phyloP scores from a whole-genome alignment of 305 asterid genomes.

The Striga hermonthica region DNA sequence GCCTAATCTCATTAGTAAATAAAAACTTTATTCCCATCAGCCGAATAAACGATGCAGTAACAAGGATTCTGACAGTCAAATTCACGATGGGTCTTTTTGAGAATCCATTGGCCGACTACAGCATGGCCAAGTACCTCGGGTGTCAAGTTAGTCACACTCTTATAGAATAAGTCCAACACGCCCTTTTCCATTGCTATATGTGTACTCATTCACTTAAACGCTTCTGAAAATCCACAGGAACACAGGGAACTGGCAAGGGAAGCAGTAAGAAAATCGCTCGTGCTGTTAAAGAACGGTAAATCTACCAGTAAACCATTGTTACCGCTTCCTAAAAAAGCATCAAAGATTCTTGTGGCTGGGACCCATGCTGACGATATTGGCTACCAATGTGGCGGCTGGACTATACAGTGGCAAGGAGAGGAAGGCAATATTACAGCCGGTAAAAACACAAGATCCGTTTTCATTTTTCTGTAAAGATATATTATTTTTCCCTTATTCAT shows the following conservation, averaged over 20 bases:
- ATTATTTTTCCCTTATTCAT: not conserved
- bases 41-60: constrained; percentile 57
- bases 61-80: constrained; percentile 51
- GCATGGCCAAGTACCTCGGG: constrained; percentile 46
- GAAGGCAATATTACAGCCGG: constrained; percentile 51
- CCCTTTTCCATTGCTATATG: too few species aligned
- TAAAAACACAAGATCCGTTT: not conserved
- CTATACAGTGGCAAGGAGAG: constrained; percentile 54
- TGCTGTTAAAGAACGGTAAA: too few species aligned
- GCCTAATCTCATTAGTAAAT: constrained; percentile 43
- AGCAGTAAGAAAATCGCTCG: too few species aligned
- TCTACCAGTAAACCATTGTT: too few species aligned
- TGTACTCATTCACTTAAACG: not conserved
- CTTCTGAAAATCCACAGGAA: not conserved
- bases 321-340: constrained; percentile 44
- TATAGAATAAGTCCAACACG: too few species aligned
- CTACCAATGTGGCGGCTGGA: constrained; percentile 63
- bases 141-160: constrained; percentile 33
- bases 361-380: constrained; percentile 53
- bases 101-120: constrained; percentile 55
- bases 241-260: too few species aligned
- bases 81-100: constrained; percentile 55
- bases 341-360: constrained; percentile 51
- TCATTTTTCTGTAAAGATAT: not conserved
- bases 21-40: constrained; percentile 41